Percentiles rank a stretch among this genome's conserved stretches.
Conservation (phyloP, 176 grass and related monocot genomes). For the Tillandsia fasciculata region DNA sequence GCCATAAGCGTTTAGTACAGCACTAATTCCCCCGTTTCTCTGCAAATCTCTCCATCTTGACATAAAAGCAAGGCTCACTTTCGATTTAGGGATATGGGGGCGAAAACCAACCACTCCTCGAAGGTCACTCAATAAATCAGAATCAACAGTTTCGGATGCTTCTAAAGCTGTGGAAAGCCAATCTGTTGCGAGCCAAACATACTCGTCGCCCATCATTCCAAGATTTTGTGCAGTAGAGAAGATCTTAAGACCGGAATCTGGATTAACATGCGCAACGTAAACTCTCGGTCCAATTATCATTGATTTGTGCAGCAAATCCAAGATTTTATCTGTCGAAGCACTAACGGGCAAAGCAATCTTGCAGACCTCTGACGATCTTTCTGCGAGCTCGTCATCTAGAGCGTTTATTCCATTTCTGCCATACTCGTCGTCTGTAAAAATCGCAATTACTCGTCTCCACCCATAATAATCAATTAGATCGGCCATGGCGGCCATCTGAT, state of each 20-base stretch:
- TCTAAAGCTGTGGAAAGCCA: conserved; percentile 24
- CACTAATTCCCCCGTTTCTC: neutral
- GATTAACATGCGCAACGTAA: conserved; percentile 24
- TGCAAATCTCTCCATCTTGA: conserved; percentile 18
- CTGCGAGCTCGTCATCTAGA: conserved; percentile 42
- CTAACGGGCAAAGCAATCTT: conserved; percentile 12
- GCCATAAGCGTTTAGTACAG: conserved; percentile 8
- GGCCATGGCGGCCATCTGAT: conserved; percentile 70
- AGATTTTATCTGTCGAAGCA: conserved; percentile 3
- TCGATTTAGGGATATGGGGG: conserved; percentile 17
- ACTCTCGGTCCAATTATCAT: conserved; percentile 16
- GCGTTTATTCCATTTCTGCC: conserved; percentile 50
- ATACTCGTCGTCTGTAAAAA: conserved; percentile 70
- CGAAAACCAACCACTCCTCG: conserved; percentile 22
- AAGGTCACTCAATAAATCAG: neutral
- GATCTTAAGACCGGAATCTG: conserved; percentile 22
- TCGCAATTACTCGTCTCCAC: conserved; percentile 57
- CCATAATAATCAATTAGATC: conserved; percentile 36
- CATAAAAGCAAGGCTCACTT: conserved; percentile 6
- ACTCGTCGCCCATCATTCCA: conserved; percentile 21
- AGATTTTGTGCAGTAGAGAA: conserved; percentile 13
- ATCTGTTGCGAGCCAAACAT: conserved; percentile 23
- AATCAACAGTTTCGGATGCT: neutral
- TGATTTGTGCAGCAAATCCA: conserved; percentile 19
- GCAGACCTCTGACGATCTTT: conserved; percentile 22